Evolutionary conservation across 805 yeast species (phyloP).

Genomic region (Kodamaea sagamina): DNA sequence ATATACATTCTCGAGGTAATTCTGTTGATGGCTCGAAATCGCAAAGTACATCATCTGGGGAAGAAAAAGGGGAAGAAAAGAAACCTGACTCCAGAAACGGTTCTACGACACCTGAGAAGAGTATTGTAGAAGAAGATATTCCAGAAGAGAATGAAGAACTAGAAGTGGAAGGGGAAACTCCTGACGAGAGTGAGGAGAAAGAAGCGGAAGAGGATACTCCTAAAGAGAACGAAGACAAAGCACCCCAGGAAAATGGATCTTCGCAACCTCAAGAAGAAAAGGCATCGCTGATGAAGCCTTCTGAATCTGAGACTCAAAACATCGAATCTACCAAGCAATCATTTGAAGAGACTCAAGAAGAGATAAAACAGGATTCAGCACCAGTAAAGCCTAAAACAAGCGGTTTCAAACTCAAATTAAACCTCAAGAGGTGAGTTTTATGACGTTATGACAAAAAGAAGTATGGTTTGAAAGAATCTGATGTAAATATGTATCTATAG

Average conservation of each 20-base stretch:
- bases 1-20: slow-evolving; percentile 24
- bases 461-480: neutral
- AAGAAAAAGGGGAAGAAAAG: neutral
- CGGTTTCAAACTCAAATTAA: slow-evolving; percentile 19
- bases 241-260: neutral
- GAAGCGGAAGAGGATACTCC: neutral
- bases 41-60: slow-evolving; percentile 8
- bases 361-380: neutral
- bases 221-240: no score
- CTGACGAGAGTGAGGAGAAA: neutral
- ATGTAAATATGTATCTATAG: slow-evolving; percentile 10
- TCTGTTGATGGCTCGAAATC: slow-evolving; percentile 8
- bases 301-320: no score
- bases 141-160: slow-evolving; percentile 4
- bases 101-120: neutral
- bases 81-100: slow-evolving; percentile 8
- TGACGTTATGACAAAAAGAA: slow-evolving; percentile 9
- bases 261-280: no score
- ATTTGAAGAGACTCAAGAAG: no score
- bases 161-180: neutral
- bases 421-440: slow-evolving; percentile 15
- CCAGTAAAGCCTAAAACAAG: slow-evolving; percentile 12
- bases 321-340: no score
- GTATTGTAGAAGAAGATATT: slow-evolving; percentile 6
- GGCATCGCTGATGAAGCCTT: no score